Percentiles rank a stretch among this genome's conserved stretches.
Evolutionary conservation across 1,139 yeast species (phyloP).

Genomic region (Lodderomyces theae): DNA sequence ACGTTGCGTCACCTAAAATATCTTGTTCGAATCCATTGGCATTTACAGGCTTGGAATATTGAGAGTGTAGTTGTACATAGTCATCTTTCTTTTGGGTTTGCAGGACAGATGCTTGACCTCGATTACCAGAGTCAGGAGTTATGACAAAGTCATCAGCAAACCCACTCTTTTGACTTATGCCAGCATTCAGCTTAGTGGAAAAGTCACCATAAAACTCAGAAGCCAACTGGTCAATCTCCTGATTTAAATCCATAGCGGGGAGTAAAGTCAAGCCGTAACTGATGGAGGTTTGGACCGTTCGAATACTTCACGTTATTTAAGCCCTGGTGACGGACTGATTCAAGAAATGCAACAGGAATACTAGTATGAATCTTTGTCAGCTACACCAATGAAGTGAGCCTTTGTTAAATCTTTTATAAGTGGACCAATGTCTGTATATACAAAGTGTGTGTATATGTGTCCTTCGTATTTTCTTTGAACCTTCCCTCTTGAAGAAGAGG

Average conservation of each 20-base stretch:
- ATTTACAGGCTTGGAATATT: not conserved
- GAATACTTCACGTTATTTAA: no score
- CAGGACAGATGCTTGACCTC: not conserved
- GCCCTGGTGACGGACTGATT: no score
- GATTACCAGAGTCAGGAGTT: constrained; percentile 5
- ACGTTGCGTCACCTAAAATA: not conserved
- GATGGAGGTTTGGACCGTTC: not conserved
- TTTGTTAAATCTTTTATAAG: no score
- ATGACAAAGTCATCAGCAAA: constrained; percentile 3
- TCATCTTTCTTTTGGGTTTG: constrained; percentile 3
- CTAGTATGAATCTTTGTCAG: no score
- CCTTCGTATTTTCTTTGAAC: not conserved
- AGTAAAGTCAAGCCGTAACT: constrained; percentile 1
- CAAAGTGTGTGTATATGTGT: no score
- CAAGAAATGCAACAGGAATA: no score
- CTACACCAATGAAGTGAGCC: no score
- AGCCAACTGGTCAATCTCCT: constrained; percentile 11
- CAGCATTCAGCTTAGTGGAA: not conserved
- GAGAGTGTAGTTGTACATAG: constrained; percentile 8
- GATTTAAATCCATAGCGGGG: constrained; percentile 10
- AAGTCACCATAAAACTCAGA: constrained; percentile 8
- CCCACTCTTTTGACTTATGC: not conserved
- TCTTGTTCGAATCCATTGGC: not conserved
- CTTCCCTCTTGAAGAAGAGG: not conserved
- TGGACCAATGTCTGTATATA: no score